phyloP scores from a whole-genome alignment of 352 stramenopile genomes.

The Phytophthora foliorum region DNA sequence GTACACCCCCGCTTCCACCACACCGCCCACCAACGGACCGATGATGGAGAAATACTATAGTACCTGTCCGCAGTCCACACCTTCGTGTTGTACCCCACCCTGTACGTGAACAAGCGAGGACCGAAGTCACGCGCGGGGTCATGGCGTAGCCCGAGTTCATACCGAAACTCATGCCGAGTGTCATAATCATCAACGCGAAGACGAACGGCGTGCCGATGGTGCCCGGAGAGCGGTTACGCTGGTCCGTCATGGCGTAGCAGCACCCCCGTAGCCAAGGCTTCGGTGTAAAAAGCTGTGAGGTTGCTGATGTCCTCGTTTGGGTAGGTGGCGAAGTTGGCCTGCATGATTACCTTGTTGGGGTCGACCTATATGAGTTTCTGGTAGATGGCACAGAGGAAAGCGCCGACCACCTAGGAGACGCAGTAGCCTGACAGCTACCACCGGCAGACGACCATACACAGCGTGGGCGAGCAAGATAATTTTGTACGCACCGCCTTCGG shows the following conservation, averaged over 20 bases:
- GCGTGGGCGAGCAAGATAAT: conserved; percentile 57
- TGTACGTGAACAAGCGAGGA: conserved; percentile 51
- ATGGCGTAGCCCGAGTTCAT: conserved; percentile 56
- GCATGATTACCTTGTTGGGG: conserved; percentile 52
- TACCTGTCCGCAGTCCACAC: conserved; percentile 58
- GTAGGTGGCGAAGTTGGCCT: conserved; percentile 61
- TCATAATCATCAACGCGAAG: conserved; percentile 65
- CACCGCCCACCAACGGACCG: conserved; percentile 50
- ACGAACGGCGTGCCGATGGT: conserved; percentile 48
- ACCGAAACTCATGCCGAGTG: conserved; percentile 70
- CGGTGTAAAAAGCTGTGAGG: conserved; percentile 62
- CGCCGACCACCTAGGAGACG: conserved; percentile 48
- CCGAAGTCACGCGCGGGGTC: conserved; percentile 61
- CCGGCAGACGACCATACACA: conserved; percentile 53
- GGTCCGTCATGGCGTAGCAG: conserved; percentile 68
- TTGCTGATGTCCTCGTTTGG: conserved; percentile 50
- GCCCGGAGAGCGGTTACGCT: conserved; percentile 54
- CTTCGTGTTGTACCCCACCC: conserved; percentile 63
- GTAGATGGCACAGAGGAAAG: conserved; percentile 60
- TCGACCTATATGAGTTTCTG: conserved; percentile 53
- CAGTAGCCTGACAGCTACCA: conserved; percentile 56
- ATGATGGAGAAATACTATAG: conserved; percentile 81
- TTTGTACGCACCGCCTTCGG: no score
- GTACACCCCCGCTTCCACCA: conserved; percentile 55
- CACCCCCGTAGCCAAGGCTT: conserved; percentile 59